Conservation (phyloP, 164 flowering plant genomes). For the Vitis cinerea region DNA sequence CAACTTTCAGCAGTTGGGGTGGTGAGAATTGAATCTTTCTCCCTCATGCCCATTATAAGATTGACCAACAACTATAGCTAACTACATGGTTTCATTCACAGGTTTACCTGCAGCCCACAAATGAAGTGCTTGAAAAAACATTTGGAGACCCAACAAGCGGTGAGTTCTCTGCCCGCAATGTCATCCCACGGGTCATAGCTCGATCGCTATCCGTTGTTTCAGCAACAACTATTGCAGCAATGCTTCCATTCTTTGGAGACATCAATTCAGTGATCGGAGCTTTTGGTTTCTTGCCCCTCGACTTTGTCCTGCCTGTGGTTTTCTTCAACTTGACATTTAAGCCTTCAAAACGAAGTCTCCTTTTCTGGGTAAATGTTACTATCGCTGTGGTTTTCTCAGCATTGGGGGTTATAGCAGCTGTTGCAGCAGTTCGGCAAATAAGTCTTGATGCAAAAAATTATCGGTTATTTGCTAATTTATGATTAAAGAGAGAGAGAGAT, state of each 20-base stretch:
- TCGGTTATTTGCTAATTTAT: conserved; percentile 62
- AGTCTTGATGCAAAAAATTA: conserved; percentile 66
- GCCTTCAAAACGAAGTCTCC: conserved; percentile 42
- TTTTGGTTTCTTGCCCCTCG: conserved; percentile 75
- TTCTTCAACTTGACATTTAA: conserved; percentile 77
- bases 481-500: conserved; percentile 5
- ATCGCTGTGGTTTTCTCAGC: conserved; percentile 55
- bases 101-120: conserved; percentile 87
- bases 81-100: conserved; percentile 20
- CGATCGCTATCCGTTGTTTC: conserved; percentile 56
- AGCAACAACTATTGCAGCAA: conserved; percentile 65
- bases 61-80: background rate
- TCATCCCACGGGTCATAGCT: conserved; percentile 52
- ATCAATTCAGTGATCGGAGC: conserved; percentile 76
- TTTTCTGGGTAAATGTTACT: conserved; percentile 54
- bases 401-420: conserved; percentile 47
- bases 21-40: conserved; percentile 38
- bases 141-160: conserved; percentile 51
- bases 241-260: conserved; percentile 96
- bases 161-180: conserved; percentile 66
- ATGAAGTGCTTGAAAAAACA: conserved; percentile 60
- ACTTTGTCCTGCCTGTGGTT: conserved; percentile 70
- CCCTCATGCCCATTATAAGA: background rate
- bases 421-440: conserved; percentile 79
- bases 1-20: conserved; percentile 72